Percentiles rank a stretch among this genome's conserved stretches.
Conservation (phyloP, 2,329 filamentous ascomycete genomes). For the Cladosporium sp. region DNA sequence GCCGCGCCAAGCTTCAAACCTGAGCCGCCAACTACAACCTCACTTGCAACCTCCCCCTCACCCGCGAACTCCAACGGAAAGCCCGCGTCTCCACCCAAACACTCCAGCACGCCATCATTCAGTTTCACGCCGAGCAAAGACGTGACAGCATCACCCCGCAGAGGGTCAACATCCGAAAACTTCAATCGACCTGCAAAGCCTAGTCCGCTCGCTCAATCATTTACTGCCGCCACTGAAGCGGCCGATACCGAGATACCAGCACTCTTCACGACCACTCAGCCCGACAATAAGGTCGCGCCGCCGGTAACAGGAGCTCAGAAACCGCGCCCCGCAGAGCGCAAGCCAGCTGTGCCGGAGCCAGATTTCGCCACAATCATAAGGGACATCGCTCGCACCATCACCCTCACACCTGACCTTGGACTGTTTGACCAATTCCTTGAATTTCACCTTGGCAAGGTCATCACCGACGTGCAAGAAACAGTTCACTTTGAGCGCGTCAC, state of each 20-base stretch:
- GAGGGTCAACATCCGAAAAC: constrained; percentile 8
- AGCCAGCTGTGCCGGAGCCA: neutral
- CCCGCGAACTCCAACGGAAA: neutral
- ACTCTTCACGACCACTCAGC: neutral
- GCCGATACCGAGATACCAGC: neutral
- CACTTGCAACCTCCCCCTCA: constrained; percentile 6
- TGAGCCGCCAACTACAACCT: constrained; percentile 12
- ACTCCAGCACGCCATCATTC: constrained; percentile 5
- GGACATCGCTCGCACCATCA: constrained; percentile 39
- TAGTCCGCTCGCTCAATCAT: constrained; percentile 37
- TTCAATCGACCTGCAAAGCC: constrained; percentile 20
- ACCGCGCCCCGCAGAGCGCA: neutral
- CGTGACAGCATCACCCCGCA: constrained; percentile 19
- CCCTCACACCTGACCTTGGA: constrained; percentile 42
- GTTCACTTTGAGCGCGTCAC: constrained; percentile 34
- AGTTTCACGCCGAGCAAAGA: constrained; percentile 11
- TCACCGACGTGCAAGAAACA: constrained; percentile 37
- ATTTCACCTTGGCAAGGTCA: constrained; percentile 38
- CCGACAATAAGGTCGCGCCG: neutral
- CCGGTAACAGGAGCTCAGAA: neutral
- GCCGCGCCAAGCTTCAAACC: constrained; percentile 10
- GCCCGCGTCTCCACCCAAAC: neutral
- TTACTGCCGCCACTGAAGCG: constrained; percentile 23
- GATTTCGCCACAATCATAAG: constrained; percentile 34
- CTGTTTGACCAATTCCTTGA: constrained; percentile 49